Conservation (phyloP, 2,329 filamentous ascomycete species). For the Drechslerella dactyloides region DNA sequence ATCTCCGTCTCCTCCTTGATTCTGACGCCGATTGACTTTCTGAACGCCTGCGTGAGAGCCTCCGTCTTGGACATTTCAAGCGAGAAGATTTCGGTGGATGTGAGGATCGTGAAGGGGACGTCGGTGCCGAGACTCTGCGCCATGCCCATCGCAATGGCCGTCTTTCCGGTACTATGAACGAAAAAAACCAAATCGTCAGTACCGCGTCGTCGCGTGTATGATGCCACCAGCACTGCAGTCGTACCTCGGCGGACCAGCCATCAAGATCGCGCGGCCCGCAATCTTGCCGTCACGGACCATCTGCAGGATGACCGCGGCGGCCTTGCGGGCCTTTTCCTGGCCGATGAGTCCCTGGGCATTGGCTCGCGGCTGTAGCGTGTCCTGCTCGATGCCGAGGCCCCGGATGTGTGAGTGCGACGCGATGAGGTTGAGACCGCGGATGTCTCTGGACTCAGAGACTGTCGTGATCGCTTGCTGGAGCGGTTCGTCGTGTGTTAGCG, state of each 20-base stretch:
- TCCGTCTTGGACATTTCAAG: conserved; percentile 99
- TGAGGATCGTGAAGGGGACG: conserved; percentile 94
- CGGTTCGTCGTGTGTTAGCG: conserved; percentile 2
- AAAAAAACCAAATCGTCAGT: background rate
- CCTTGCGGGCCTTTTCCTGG: conserved; percentile 94
- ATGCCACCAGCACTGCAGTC: conserved; percentile 35
- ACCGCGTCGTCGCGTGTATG: conserved; percentile 21
- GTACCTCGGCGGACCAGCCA: conserved; percentile 87
- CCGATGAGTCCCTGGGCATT: conserved; percentile 85
- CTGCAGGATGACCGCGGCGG: conserved; percentile 91
- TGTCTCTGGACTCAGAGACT: conserved; percentile 92
- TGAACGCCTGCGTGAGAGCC: conserved; percentile 96
- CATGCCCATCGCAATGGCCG: conserved; percentile 98
- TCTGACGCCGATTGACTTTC: conserved; percentile 95
- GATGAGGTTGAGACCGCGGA: conserved; percentile 94
- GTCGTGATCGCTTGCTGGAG: conserved; percentile 68
- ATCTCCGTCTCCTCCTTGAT: conserved; percentile 99
- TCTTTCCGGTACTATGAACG: conserved; percentile 84
- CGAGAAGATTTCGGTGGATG: conserved; percentile 96
- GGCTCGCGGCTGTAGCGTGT: conserved; percentile 82
- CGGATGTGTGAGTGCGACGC: conserved; percentile 98
- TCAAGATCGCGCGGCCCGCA: conserved; percentile 89
- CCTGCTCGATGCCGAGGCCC: conserved; percentile 88
- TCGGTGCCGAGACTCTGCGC: conserved; percentile 91
- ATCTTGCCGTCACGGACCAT: conserved; percentile 99